phyloP scores from a whole-genome alignment of 2,329 filamentous ascomycete species.

The Alternaria gaisen region DNA sequence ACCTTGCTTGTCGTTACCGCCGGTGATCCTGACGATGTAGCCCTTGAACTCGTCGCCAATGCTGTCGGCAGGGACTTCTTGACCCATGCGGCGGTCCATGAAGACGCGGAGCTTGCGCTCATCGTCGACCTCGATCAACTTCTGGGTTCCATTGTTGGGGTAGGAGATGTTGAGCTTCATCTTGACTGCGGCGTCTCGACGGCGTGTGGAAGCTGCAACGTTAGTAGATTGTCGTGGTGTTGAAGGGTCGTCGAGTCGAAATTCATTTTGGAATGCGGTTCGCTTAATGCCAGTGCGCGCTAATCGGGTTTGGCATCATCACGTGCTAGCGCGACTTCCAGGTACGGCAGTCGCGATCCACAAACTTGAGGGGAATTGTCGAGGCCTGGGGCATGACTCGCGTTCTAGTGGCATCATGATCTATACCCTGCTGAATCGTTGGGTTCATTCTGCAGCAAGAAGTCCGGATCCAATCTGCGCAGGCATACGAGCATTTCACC shows the following conservation, averaged over 20 bases:
- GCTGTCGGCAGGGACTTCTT: conserved; percentile 91
- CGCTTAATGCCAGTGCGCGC: conserved; percentile 15
- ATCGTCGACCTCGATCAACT: conserved; percentile 99
- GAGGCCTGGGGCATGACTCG: too few relatives aligned
- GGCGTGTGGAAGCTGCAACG: conserved; percentile 47
- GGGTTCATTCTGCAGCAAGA: background rate
- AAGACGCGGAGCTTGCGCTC: conserved; percentile 99
- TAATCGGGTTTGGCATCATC: conserved; percentile 12
- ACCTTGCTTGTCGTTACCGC: conserved; percentile 99
- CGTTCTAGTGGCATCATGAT: background rate
- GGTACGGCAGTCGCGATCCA: background rate
- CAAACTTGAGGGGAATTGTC: background rate
- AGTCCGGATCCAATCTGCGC: background rate
- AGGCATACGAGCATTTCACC: background rate
- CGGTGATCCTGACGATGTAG: conserved; percentile 99
- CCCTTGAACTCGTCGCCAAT: conserved; percentile 99
- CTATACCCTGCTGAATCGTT: background rate
- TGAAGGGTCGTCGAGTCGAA: conserved; percentile 23
- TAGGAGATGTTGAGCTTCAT: conserved; percentile 85
- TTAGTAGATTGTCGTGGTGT: conserved; percentile 45
- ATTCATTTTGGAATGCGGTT: conserved; percentile 14
- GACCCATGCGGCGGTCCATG: conserved; percentile 97
- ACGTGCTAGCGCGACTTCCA: conserved; percentile 20
- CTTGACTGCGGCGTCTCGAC: conserved; percentile 54
- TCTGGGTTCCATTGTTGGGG: conserved; percentile 99